Evolutionary conservation across 768 basidiomycete genomes (phyloP).

Genomic region (Naganishia vishniacii): DNA sequence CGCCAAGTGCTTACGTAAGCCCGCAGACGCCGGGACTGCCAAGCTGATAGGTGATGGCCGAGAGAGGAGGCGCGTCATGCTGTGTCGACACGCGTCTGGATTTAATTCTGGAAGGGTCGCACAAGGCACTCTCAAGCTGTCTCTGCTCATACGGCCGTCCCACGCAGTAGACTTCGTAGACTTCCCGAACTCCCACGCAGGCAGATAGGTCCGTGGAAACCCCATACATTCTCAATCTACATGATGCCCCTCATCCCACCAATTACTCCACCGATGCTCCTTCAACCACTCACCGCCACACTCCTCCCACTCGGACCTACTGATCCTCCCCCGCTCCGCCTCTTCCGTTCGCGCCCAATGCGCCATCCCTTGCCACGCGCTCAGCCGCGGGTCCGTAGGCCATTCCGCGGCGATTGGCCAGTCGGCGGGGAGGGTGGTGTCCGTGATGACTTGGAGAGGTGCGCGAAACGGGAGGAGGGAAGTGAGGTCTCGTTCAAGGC

Average conservation of each 20-base stretch:
- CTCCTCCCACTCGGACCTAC: slow-evolving; percentile 79
- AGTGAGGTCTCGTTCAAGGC: slow-evolving; percentile 68
- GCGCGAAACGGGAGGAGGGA: slow-evolving; percentile 81
- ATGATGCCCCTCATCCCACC: slow-evolving; percentile 47
- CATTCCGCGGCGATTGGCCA: slow-evolving; percentile 20
- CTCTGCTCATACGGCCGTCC: too few species aligned
- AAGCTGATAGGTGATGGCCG: neutral
- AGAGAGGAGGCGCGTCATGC: neutral
- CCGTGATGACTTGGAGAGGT: slow-evolving; percentile 60
- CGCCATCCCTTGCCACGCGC: slow-evolving; percentile 93
- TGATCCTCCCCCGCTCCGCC: slow-evolving; percentile 58
- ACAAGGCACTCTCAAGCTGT: too few species aligned
- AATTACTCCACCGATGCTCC: slow-evolving; percentile 89
- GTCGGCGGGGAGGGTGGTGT: slow-evolving; percentile 43
- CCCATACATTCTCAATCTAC: neutral
- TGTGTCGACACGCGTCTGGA: neutral
- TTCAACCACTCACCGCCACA: slow-evolving; percentile 79
- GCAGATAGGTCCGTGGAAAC: neutral
- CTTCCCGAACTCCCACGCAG: too few species aligned
- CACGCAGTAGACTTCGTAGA: too few species aligned
- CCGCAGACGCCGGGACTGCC: neutral
- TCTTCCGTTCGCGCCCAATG: slow-evolving; percentile 51
- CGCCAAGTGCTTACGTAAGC: slow-evolving; percentile 12
- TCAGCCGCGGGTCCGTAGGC: slow-evolving; percentile 58
- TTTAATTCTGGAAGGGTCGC: too few species aligned